These are phyloP conservation scores for Hypoxylon trugodes DNA, from an alignment of 495 filamentous ascomycete genomes.

Conservation along the genomic window DNA sequence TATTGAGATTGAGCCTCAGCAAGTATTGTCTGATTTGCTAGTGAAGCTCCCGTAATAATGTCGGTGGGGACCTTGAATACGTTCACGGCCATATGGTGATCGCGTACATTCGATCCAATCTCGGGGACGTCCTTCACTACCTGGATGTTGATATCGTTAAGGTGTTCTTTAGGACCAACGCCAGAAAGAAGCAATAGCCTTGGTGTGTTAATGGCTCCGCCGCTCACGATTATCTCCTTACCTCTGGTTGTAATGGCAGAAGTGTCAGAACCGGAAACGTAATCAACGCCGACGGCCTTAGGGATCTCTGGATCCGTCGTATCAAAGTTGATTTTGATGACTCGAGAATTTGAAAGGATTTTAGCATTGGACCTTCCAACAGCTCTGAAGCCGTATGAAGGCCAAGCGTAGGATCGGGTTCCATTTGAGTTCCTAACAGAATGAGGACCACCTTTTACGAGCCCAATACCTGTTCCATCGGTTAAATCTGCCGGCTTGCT, in stretches of 20 bases:
- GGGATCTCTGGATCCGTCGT: not conserved
- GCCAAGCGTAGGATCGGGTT: not conserved
- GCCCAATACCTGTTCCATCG: no score
- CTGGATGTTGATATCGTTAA: not conserved
- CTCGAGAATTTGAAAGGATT: not conserved
- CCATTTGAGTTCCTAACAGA: not conserved
- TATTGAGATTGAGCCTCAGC: not conserved
- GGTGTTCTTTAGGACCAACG: not conserved
- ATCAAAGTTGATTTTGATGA: not conserved
- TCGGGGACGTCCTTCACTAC: not conserved
- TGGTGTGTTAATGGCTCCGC: not conserved
- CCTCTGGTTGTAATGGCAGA: not conserved
- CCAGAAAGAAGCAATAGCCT: not conserved
- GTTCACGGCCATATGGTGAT: not conserved
- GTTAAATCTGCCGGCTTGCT: no score
- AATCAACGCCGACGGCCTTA: no score
- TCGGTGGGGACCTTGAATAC: not conserved
- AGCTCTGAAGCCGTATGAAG: not conserved
- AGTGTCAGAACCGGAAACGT: not conserved
- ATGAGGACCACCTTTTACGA: no score
- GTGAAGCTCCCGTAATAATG: not conserved
- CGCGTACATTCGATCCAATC: not conserved
- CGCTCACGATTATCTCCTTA: not conserved
- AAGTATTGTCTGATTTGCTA: not conserved
- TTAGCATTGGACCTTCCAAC: not conserved